A percentile compares a stretch with the other conserved stretches of the same genome.
These are phyloP conservation scores for Chrysoporthe cubensis DNA, from an alignment of 2,329 filamentous ascomycete genomes.

Conservation along the genomic window DNA sequence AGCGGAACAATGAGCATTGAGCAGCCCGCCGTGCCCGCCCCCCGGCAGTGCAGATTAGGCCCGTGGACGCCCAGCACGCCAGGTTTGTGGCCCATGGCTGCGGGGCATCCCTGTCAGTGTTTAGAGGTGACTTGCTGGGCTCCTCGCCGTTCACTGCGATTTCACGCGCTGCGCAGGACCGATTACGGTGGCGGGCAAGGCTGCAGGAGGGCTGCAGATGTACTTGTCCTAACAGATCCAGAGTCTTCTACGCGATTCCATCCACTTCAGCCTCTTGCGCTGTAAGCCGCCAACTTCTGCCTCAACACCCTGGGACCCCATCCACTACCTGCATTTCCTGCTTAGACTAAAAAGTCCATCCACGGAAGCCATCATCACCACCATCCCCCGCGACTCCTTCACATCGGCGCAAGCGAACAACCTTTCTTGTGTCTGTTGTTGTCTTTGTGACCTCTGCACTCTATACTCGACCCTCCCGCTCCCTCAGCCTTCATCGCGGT, in stretches of 20 bases:
- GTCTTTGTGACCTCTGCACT: not conserved
- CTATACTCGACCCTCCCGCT: not conserved
- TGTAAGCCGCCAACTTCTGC: conserved; percentile 12
- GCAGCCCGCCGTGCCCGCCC: not conserved
- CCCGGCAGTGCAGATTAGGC: not conserved
- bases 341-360: conserved; percentile 12
- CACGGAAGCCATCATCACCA: conserved; percentile 3
- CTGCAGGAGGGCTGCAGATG: not conserved
- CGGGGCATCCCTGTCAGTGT: conserved; percentile 25
- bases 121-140: not conserved
- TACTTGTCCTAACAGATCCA: conserved; percentile 25
- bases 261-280: conserved; percentile 26
- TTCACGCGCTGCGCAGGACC: no score
- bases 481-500: not conserved
- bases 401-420: not conserved
- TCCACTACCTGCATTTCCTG: not conserved
- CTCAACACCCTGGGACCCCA: not conserved
- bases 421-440: not conserved
- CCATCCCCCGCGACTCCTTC: not conserved
- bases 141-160: not conserved
- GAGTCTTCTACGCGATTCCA: conserved; percentile 28
- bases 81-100: conserved; percentile 6
- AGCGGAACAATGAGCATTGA: not conserved
- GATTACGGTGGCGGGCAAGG: not conserved
- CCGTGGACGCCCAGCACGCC: not conserved